Evolutionary conservation across 345 rosid species (phyloP), one percentile per base, ranked within the genome.

Genomic region (Murraya koenigii): DNA sequence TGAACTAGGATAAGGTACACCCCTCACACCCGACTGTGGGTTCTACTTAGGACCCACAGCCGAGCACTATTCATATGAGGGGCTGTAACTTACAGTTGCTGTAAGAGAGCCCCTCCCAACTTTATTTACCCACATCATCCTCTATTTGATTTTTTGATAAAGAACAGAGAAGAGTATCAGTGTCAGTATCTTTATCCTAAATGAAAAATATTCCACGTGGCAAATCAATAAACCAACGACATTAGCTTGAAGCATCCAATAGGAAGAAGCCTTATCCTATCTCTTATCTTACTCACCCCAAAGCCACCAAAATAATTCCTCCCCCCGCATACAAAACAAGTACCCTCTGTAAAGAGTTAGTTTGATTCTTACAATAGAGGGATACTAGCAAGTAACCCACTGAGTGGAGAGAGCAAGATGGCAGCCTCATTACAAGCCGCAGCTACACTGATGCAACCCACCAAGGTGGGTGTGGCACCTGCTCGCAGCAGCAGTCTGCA

Each of bases 401-500:
- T n/a, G 36, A 3, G 33, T 52, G 38, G 6, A 35, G n/a, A 23
- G 65, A 13, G 49, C 22, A 80, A 71, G 44, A 95, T 93, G 99
- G 96, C 99, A 30, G 88, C 98, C 80, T 89, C 99, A 36, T 84
- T 93, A 35, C 99, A 95, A 84, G 92, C 97, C 66, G 94, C 97
- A 61, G 96, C 96, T 47, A 92, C 99, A 8, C 80, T 92, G 20
- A 87, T 89, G 87, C 99, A 91, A 78, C 94, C 97, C 77, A 80
- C 93, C 47, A 92, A 90, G 85, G 80, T 87, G 79, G 82, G 85
- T 74, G 84, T 79, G 36, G 22, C 56, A 0, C 82, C 83, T 66
- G 75, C 88, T 47, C 88, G 88, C 78, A 79, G 69, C 82, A 79
- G 69, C 82, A 62, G 41, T 74, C 44, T 81, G 63, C 90, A 77